Evolutionary conservation across 2,329 filamentous ascomycete species (phyloP), one percentile per base, ranked within the genome.

Genomic region (Fusarium torreyae): DNA sequence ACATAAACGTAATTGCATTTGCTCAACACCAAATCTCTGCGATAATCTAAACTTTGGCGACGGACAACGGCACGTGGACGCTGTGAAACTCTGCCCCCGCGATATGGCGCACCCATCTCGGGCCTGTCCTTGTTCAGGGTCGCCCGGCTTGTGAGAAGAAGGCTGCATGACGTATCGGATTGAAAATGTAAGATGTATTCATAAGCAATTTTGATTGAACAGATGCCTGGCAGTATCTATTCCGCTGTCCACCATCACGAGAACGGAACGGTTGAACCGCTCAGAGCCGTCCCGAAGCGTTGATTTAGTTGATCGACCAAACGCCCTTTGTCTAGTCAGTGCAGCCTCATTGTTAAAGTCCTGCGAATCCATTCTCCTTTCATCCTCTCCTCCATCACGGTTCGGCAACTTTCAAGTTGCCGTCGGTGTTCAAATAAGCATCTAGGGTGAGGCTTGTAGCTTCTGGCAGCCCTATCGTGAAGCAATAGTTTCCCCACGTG

Each of bases 271-370:
- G 68, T 57, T 42, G 57, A 77, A 53, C 74, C 75, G 75, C 51
- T 7, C 38, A 26, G 55, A 75, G 65, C 75, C 75, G 75, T 64
- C n/a, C 57, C 43, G 36, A 72, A 67, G 53, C 67, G 60, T 54
- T 36, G 20, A 33, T 20, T 39, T 18, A 15, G n/a, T 43, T 44
- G 36, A 50, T 60, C 43, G 48, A 48, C 38, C 13, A 58, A 55
- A 45, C 60, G 55, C 57, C 54, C 28, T 57, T 53, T 52, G 42
- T 53, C 18, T 34, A 18, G 28, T 31, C 28, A 31, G 40, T 66
- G 54, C 55, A 70, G 62, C 63, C 66, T 70, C 53, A 52, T 34
- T 55, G 40, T 67, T 44, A 59, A 57, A 69, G 62, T 63, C 62
- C 66, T 58, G 50, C 36, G 33, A 56, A 44, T 52, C 67, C 51